Evolutionary conservation across 306 rosid species (phyloP).

Genomic region (Luffa aegyptiaca): DNA sequence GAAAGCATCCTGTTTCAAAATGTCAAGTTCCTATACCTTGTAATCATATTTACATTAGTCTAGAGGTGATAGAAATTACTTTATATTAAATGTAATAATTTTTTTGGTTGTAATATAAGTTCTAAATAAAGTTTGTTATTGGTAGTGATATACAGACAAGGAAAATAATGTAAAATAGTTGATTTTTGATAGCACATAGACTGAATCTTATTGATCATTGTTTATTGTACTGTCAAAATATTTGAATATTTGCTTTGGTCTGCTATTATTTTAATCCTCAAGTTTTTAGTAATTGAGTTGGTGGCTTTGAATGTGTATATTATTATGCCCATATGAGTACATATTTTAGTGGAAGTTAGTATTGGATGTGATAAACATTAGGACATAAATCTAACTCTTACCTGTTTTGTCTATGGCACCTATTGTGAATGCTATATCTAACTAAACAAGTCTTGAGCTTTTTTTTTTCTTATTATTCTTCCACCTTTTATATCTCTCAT

Average conservation of each 20-base stretch:
- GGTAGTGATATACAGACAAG: background rate
- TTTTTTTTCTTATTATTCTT: too few species aligned
- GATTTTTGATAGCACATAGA: background rate
- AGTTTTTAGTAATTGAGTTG: too few species aligned
- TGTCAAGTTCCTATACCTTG: background rate
- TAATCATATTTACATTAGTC: background rate
- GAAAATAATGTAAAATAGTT: background rate
- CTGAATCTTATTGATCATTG: background rate
- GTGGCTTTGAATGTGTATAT: too few species aligned
- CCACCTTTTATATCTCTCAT: too few species aligned
- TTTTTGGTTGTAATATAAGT: background rate
- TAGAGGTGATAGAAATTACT: background rate
- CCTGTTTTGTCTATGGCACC: too few species aligned
- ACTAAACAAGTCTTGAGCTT: too few species aligned
- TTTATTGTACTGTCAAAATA: background rate
- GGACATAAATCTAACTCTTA: too few species aligned
- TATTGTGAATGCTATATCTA: too few species aligned
- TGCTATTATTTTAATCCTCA: background rate
- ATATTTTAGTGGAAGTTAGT: too few species aligned
- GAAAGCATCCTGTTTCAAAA: constrained; percentile 5
- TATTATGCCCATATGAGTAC: too few species aligned
- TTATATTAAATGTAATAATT: background rate
- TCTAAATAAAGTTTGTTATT: background rate
- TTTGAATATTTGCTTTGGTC: background rate
- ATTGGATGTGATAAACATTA: too few species aligned